phyloP scores from a whole-genome alignment of 2,329 filamentous ascomycete genomes.

The Claviceps sp. region DNA sequence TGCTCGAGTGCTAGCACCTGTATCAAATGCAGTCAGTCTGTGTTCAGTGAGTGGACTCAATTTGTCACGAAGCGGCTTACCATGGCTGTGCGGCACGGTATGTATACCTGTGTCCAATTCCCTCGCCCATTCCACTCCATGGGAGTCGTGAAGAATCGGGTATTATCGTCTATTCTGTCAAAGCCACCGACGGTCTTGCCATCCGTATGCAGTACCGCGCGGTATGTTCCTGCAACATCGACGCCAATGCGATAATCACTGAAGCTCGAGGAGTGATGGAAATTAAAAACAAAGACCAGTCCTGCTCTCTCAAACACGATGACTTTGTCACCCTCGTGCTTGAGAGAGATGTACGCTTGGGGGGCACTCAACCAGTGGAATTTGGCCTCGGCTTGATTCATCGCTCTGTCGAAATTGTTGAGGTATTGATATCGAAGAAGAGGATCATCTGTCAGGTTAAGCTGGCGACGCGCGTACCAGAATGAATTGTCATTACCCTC shows the following conservation, averaged over 20 bases:
- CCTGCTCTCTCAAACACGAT: constrained; percentile 90
- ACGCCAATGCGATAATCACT: constrained; percentile 87
- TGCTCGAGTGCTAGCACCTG: constrained; percentile 37
- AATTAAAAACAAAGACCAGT: constrained; percentile 91
- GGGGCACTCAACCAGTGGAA: constrained; percentile 80
- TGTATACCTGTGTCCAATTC: constrained; percentile 89
- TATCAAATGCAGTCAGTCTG: constrained; percentile 13
- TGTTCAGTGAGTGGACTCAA: not conserved
- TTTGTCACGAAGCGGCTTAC: constrained; percentile 34
- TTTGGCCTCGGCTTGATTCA: constrained; percentile 78
- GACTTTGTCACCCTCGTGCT: constrained; percentile 88
- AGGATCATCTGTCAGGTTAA: constrained; percentile 79
- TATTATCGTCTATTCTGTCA: constrained; percentile 61
- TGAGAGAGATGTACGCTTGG: constrained; percentile 86
- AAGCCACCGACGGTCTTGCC: constrained; percentile 65
- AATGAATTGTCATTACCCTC: constrained; percentile 87
- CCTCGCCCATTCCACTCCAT: constrained; percentile 79
- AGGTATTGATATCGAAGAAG: constrained; percentile 82
- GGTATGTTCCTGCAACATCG: constrained; percentile 73
- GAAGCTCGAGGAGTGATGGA: constrained; percentile 73
- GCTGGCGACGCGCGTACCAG: constrained; percentile 85
- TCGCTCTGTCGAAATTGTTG: constrained; percentile 83
- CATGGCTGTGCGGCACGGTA: constrained; percentile 70
- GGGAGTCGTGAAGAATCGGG: constrained; percentile 82
- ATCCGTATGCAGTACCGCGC: constrained; percentile 74